Evolutionary conservation across 1,284 basidiomycete species (phyloP), one percentile per base, ranked within the genome.

Genomic region (Cryptococcus sp.): DNA sequence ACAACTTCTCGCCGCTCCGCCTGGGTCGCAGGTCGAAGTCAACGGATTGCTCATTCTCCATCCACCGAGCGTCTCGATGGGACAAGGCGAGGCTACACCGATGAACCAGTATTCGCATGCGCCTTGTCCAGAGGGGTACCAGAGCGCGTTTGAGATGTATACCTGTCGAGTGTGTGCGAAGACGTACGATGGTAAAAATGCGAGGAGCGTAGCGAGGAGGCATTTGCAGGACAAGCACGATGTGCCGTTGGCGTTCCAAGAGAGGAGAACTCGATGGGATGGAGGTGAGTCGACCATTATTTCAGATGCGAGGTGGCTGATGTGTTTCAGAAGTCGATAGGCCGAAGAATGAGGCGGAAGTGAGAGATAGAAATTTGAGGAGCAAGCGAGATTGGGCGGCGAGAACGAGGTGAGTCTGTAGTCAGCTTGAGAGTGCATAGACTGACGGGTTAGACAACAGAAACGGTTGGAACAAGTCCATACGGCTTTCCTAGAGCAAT

Each of bases 221-320:
- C 78, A 80, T 59, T 59, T 79, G 43, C 75, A 77, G 60, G 78
- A 79, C 60, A 79, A 79, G 60, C 78, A 80, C 60, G 74, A 73
- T 24, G 77, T 80, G 26, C 76, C 77, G 1, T 57, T 80, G 39
- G 68, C 66, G 25, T 61, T 71, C 5, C 78, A 80, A 61, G 74
- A 74, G 31, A 69, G 77, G 25, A 63, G 77, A 36, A 79, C 77
- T 10, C 68, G 78, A 31, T 80, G 78, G 78, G 78, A 80, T 60
- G 71, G 72, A 49, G 68, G 75, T 76, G 46, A 63, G 73, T 26
- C 19, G 4, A 19, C 16, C 18, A 12, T 16, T 34, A 38, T 28
- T 18, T 32, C 1, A 34, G 18, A n/a, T 18, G 16, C 1, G n/a
- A 4, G 2, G 6, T 19, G 26, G 11, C 24, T 31, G n/a, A 48